phyloP scores from a whole-genome alignment of 305 asterid genomes.

The Ruellia speciosa region DNA sequence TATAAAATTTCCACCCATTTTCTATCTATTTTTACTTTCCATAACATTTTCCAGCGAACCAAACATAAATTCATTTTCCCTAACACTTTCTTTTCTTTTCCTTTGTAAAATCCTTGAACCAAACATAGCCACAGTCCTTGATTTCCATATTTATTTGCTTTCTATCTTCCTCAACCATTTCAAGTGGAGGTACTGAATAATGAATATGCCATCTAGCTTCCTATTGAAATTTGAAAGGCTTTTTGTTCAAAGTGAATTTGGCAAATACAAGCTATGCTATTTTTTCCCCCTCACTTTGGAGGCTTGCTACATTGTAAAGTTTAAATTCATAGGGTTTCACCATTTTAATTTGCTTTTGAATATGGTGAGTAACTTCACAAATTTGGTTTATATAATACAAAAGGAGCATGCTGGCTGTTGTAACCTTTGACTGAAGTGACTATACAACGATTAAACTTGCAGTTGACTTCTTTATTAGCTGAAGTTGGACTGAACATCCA shows the following conservation, averaged over 20 bases:
- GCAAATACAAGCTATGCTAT: too few relatives aligned
- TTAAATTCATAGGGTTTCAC: too few relatives aligned
- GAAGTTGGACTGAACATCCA: conserved; percentile 92
- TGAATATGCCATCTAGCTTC: not conserved
- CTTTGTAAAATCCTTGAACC: too few relatives aligned
- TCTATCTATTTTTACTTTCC: too few relatives aligned
- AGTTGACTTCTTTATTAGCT: conserved; percentile 84
- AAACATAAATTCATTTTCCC: too few relatives aligned
- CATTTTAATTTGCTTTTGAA: not conserved
- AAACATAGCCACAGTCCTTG: too few relatives aligned
- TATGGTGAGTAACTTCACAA: not conserved
- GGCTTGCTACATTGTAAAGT: too few relatives aligned
- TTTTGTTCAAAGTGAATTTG: too few relatives aligned
- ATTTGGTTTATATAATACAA: not conserved
- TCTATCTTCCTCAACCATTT: not conserved
- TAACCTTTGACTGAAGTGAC: not conserved
- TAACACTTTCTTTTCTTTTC: too few relatives aligned
- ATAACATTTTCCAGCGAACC: too few relatives aligned
- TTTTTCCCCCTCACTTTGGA: too few relatives aligned
- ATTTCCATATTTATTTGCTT: not conserved
- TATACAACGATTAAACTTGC: conserved; percentile 23
- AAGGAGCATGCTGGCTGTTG: not conserved
- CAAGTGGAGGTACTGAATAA: not conserved
- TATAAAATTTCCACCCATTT: too few relatives aligned
- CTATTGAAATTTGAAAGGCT: not conserved